Conservation (phyloP, 2,329 filamentous ascomycete genomes). For the Pyricularia sp. region DNA sequence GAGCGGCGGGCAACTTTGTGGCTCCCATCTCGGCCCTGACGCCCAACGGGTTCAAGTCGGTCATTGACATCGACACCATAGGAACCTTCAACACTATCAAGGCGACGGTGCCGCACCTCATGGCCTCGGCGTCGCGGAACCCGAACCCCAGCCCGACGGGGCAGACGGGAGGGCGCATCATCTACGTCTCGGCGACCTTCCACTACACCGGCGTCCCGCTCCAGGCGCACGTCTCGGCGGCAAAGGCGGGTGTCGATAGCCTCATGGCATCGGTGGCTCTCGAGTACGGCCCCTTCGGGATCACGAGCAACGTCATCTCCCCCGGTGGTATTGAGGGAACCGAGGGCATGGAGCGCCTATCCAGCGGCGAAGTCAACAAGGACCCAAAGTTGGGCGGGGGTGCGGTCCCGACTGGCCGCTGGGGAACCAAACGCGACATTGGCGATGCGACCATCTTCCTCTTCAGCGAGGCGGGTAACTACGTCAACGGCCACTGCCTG, state of each 20-base stretch:
- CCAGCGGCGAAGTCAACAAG: constrained; percentile 18
- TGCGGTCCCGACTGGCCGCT: constrained; percentile 58
- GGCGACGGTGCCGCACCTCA: constrained; percentile 71
- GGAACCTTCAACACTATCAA: constrained; percentile 94
- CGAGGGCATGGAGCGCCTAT: constrained; percentile 60
- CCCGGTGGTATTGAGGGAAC: constrained; percentile 79
- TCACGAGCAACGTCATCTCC: constrained; percentile 79
- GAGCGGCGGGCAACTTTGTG: constrained; percentile 91
- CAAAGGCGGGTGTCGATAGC: constrained; percentile 83
- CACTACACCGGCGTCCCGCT: constrained; percentile 80
- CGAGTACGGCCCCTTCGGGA: constrained; percentile 77
- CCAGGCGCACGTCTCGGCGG: constrained; percentile 80
- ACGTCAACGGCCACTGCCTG: constrained; percentile 70
- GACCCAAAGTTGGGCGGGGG: constrained; percentile 21
- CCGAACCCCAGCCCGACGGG: constrained; percentile 47
- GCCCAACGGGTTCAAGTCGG: constrained; percentile 82
- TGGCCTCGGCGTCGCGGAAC: constrained; percentile 57
- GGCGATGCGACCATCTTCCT: constrained; percentile 84
- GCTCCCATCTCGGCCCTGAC: constrained; percentile 71
- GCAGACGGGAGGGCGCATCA: constrained; percentile 64
- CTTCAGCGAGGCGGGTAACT: constrained; percentile 75
- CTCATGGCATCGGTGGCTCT: constrained; percentile 68
- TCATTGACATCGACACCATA: constrained; percentile 91
- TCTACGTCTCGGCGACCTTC: constrained; percentile 82
- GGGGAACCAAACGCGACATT: constrained; percentile 74